These are phyloP conservation scores for Infundibulicybe gibba DNA, from an alignment of 768 basidiomycete species.

Conservation along the genomic window DNA sequence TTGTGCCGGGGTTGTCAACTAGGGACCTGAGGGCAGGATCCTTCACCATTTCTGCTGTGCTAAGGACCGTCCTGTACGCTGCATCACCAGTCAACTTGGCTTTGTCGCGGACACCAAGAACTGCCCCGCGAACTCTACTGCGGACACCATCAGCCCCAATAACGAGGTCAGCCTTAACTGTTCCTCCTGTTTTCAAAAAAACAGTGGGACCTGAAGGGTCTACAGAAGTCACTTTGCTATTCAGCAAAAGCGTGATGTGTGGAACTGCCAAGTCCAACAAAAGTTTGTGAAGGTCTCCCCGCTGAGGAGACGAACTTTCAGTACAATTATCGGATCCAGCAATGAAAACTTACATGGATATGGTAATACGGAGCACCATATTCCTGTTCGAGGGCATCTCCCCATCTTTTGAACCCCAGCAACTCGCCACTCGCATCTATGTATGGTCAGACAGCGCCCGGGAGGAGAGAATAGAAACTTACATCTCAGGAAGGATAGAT, in stretches of 20 bases:
- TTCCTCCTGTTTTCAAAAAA: constrained; percentile 37
- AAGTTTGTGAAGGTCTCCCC: constrained; percentile 42
- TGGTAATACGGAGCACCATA: constrained; percentile 30
- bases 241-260: constrained; percentile 30
- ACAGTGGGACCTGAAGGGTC: constrained; percentile 9
- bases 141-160: constrained; percentile 50
- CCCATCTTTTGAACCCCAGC: constrained; percentile 22
- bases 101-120: constrained; percentile 43
- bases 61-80: constrained; percentile 55
- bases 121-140: constrained; percentile 42
- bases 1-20: constrained; percentile 49
- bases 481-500: constrained; percentile 40
- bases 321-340: constrained; percentile 11
- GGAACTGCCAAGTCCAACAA: constrained; percentile 28
- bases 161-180: constrained; percentile 39
- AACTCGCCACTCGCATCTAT: constrained; percentile 26
- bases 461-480: constrained; percentile 3
- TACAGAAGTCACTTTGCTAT: constrained; percentile 6
- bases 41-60: constrained; percentile 36
- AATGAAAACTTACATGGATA: constrained; percentile 23
- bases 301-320: constrained; percentile 22
- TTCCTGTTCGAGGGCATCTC: constrained; percentile 20
- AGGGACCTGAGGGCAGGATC: constrained; percentile 51
- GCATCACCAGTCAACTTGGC: constrained; percentile 58
- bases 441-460: neutral